phyloP scores from a whole-genome alignment of 345 rosid species.

The Eutrema japonicum region DNA sequence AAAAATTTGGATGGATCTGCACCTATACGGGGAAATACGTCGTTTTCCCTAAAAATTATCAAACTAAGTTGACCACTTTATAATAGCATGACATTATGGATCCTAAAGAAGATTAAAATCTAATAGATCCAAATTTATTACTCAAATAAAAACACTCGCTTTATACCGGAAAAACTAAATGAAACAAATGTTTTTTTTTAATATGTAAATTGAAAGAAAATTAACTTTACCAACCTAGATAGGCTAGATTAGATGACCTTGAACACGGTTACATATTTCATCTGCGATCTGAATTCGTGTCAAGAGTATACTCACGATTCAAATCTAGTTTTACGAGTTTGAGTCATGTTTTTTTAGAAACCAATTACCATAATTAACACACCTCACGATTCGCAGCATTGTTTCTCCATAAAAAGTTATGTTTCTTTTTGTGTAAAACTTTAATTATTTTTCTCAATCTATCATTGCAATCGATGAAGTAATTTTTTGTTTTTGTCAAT shows the following conservation, averaged over 20 bases:
- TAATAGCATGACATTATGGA: conserved; percentile 6
- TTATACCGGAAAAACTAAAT: not conserved
- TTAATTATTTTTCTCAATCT: not conserved
- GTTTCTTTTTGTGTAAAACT: not conserved
- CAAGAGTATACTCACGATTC: not conserved
- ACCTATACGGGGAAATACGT: too few relatives aligned
- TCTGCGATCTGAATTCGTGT: conserved; percentile 1
- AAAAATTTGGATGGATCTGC: too few relatives aligned
- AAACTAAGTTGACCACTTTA: conserved; percentile 14
- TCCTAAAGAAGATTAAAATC: conserved; percentile 15
- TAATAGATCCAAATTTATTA: not conserved
- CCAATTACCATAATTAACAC: not conserved
- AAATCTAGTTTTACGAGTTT: not conserved
- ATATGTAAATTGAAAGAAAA: not conserved
- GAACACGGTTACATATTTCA: not conserved
- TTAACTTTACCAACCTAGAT: not conserved
- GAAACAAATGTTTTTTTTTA: not conserved
- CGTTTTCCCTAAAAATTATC: conserved; percentile 23
- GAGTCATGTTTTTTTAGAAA: not conserved
- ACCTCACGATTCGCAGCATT: not conserved
- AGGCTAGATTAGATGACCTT: not conserved
- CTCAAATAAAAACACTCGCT: not conserved
- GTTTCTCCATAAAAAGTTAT: conserved; percentile 7
- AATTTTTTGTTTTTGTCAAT: not conserved
- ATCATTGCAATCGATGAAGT: not conserved